These are phyloP conservation scores for Hippophae rhamnoides DNA, from an alignment of 306 rosid species.

Conservation along the genomic window DNA sequence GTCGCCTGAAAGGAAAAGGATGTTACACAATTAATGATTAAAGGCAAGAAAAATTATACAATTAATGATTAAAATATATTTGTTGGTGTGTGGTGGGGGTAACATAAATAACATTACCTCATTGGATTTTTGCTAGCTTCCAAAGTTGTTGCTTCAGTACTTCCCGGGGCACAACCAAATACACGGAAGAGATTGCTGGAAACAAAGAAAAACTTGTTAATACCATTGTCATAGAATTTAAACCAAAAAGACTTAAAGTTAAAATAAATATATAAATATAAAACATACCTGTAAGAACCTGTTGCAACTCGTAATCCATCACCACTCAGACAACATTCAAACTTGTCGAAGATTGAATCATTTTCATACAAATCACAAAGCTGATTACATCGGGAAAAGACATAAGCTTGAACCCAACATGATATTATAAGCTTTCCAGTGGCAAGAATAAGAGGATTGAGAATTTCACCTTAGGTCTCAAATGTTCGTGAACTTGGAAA, in stretches of 20 bases:
- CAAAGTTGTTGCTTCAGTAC: slow-evolving; percentile 74
- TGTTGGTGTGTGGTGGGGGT: no score
- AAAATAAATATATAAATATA: neutral
- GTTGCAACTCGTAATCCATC: slow-evolving; percentile 87
- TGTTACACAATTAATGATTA: neutral
- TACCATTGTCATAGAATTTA: slow-evolving; percentile 8
- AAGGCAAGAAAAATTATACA: slow-evolving; percentile 6
- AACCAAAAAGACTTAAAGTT: slow-evolving; percentile 11
- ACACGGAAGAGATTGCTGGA: slow-evolving; percentile 95
- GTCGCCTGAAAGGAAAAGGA: slow-evolving; percentile 49
- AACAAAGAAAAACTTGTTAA: slow-evolving; percentile 26
- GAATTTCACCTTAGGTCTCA: slow-evolving; percentile 89
- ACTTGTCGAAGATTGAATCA: slow-evolving; percentile 93
- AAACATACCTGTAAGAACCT: slow-evolving; percentile 84
- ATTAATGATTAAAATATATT: neutral
- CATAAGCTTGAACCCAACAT: slow-evolving; percentile 13
- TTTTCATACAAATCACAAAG: slow-evolving; percentile 97
- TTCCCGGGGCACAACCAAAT: slow-evolving; percentile 64
- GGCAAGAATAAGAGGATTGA: slow-evolving; percentile 6
- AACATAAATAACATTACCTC: slow-evolving; percentile 39
- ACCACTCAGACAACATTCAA: slow-evolving; percentile 92
- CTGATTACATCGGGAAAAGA: slow-evolving; percentile 34
- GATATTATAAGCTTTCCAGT: slow-evolving; percentile 17
- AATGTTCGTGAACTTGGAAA: slow-evolving; percentile 87
- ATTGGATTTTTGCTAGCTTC: slow-evolving; percentile 98